These are phyloP conservation scores for Fusarium papillatum DNA, from an alignment of 2,329 filamentous ascomycete species.

Conservation along the genomic window DNA sequence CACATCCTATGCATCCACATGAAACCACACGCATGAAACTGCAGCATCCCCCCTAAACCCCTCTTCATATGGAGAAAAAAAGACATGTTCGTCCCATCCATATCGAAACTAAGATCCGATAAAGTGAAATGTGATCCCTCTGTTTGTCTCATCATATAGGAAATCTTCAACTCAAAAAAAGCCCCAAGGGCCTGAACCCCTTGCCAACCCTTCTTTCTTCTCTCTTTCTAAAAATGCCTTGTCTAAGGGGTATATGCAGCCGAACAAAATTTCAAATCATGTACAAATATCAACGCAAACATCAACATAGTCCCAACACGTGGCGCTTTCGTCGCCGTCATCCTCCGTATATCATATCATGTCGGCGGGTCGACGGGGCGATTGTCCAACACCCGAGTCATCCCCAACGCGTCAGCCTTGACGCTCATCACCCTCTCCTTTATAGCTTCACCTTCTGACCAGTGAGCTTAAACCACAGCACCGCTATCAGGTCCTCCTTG, in stretches of 20 bases:
- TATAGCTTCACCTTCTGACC: constrained; percentile 71
- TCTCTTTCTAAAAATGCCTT: constrained; percentile 37
- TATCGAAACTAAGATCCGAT: constrained; percentile 1
- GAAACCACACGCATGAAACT: constrained; percentile 29
- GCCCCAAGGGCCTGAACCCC: neutral
- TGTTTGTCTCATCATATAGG: constrained; percentile 1
- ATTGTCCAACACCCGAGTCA: constrained; percentile 10
- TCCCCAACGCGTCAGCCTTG: constrained; percentile 1
- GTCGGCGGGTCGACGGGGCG: constrained; percentile 14
- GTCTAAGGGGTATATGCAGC: constrained; percentile 40
- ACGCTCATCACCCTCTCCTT: constrained; percentile 21
- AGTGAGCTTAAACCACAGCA: constrained; percentile 74
- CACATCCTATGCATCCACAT: constrained; percentile 1
- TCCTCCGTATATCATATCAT: constrained; percentile 28
- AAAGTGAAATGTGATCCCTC: neutral
- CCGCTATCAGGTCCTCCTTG: constrained; percentile 75
- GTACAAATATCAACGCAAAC: constrained; percentile 31
- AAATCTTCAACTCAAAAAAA: constrained; percentile 3
- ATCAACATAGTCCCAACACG: constrained; percentile 9
- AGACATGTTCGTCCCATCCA: constrained; percentile 12
- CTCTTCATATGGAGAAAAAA: constrained; percentile 20
- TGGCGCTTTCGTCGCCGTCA: constrained; percentile 23
- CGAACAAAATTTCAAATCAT: constrained; percentile 31
- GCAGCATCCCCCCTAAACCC: constrained; percentile 11
- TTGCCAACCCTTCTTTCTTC: constrained; percentile 4